These are phyloP conservation scores for Diaporthe humulicola DNA, from an alignment of 2,329 filamentous ascomycete species.

Conservation along the genomic window DNA sequence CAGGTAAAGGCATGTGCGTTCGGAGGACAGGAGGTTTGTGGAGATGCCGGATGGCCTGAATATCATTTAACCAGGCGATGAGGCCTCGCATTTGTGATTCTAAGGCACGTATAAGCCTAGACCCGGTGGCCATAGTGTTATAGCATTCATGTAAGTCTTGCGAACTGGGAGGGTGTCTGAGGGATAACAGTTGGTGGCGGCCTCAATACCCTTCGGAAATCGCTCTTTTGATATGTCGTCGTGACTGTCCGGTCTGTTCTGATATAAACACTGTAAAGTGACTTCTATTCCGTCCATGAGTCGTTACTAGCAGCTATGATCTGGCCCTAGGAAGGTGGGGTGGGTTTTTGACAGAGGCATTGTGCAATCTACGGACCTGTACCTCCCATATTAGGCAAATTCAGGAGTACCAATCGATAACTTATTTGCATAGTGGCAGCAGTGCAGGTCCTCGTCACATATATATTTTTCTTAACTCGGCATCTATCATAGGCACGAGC, in stretches of 20 bases:
- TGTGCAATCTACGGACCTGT: not conserved
- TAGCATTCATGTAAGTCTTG: not conserved
- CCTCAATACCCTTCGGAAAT: not conserved
- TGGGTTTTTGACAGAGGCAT: no score
- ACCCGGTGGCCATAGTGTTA: not conserved
- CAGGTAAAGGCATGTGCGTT: not conserved
- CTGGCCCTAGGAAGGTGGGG: not conserved
- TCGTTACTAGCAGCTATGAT: not conserved
- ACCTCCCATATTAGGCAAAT: not conserved
- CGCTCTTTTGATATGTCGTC: not conserved
- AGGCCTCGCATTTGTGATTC: not conserved
- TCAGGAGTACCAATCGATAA: not conserved
- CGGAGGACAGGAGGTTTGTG: not conserved
- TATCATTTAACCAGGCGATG: not conserved
- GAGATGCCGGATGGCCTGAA: not conserved
- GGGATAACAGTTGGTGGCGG: not conserved
- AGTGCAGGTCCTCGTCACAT: slow-evolving; percentile 10
- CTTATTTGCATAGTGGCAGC: slow-evolving; percentile 10
- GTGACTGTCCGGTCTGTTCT: not conserved
- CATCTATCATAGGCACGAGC: not conserved
- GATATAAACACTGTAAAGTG: not conserved
- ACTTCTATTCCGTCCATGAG: not conserved
- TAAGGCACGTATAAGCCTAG: not conserved
- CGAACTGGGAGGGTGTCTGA: no score
- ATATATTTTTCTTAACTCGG: not conserved